These are phyloP conservation scores for Botrytis fabae DNA, from an alignment of 2,329 filamentous ascomycete species.

Conservation along the genomic window DNA sequence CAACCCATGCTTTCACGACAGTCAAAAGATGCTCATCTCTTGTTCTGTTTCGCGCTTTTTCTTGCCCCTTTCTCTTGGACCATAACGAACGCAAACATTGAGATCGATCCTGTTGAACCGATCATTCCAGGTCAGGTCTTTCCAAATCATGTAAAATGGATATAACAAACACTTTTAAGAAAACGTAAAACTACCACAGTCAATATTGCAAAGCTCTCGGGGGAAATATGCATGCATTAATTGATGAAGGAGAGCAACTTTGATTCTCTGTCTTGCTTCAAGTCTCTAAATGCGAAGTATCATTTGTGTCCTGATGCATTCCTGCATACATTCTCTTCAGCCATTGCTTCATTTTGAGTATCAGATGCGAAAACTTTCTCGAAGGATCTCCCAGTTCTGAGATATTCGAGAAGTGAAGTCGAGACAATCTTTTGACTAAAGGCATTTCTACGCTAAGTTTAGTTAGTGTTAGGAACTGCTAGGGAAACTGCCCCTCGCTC, in stretches of 20 bases:
- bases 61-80: not conserved
- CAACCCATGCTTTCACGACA: not conserved
- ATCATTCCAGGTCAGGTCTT: not conserved
- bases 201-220: not conserved
- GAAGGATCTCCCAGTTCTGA: not conserved
- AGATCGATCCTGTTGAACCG: not conserved
- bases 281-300: not conserved
- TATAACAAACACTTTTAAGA: not conserved
- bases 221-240: not conserved
- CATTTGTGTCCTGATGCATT: not conserved
- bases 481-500: not conserved
- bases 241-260: not conserved
- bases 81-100: not conserved
- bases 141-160: not conserved
- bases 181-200: not conserved
- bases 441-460: not conserved
- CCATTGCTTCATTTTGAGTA: not conserved
- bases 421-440: not conserved
- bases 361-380: not conserved
- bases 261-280: not conserved
- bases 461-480: not conserved
- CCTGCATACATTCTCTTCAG: not conserved
- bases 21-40: not conserved
- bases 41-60: not conserved
- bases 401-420: not conserved